Conservation (phyloP, 2,329 filamentous ascomycete genomes). For the Diaporthe amygdali region DNA sequence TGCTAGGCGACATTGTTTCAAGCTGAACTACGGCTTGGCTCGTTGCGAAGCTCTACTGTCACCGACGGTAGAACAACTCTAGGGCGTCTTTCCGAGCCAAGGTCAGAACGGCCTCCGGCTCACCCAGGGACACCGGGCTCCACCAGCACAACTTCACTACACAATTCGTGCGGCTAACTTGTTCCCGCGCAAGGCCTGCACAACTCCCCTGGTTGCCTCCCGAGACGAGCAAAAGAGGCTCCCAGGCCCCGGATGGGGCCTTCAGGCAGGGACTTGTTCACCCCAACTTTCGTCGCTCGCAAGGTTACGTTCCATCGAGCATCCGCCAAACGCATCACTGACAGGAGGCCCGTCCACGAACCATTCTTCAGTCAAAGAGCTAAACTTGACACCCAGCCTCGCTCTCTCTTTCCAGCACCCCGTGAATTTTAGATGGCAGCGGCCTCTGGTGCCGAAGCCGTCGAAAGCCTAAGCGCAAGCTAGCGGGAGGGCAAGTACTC, state of each 20-base stretch:
- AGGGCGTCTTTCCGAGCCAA: not conserved
- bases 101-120: not conserved
- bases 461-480: constrained; percentile 8
- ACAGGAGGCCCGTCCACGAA: not conserved
- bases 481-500: not conserved
- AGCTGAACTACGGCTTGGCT: constrained; percentile 9
- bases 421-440: constrained; percentile 1
- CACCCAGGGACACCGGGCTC: not conserved
- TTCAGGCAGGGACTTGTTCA: not conserved
- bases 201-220: not conserved
- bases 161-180: not conserved
- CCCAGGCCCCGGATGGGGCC: not conserved
- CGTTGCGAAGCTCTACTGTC: not conserved
- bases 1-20: not conserved
- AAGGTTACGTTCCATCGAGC: constrained; percentile 4
- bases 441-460: not conserved
- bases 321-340: not conserved
- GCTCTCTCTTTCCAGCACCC: not conserved
- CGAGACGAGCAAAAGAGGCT: not conserved
- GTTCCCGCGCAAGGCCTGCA: not conserved
- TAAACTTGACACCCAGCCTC: not conserved
- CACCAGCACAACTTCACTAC: not conserved
- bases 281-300: not conserved
- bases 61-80: not conserved
- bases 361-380: not conserved